Base-by-base conservation (phyloP, 225 moss, liverwort and hornwort species). In the Bryum argenteum region DNA sequence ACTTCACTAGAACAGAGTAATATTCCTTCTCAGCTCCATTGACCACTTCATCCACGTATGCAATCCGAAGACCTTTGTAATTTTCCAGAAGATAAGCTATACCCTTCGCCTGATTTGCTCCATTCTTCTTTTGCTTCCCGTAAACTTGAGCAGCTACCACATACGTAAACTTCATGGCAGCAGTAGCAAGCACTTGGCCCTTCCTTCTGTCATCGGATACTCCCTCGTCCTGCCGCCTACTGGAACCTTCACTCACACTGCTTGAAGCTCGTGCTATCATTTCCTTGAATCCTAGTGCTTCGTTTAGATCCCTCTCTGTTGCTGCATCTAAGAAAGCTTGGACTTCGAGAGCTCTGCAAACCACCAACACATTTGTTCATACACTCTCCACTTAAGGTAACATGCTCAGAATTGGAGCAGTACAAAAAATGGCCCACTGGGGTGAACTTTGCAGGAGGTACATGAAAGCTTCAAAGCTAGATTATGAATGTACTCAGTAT, bases 121-220 rank as follows among this genome's bases (percentile, higher is more conserved):
- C 59, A 18, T 70, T 55, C 12, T 52, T 42, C 77, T 92, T 99
- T 81, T 99, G 98, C 61, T 76, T 54, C 54, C 94, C 98, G 72
- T 99, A 99, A 39, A 92, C 69, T 91, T 99, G 98, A 80, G 92
- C 91, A 11, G 98, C 88, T 17, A 99, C 91, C 11, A 99, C 94
- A 71, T 99, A 99, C 2, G 94, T 94, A 21, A 89, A 94, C 68
- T 99, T 99, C 92, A 99, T 90, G 26, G 92, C 85, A 67, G 98
- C 92, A 56, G 85, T 89, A 53, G 98, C 98, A 67, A 78, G 79
- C 57, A 90, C 78, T 75, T 83, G 76, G 14, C 76, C 44, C 67
- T 85, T 77, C 23, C 75, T 88, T 15, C 1, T 60, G 43, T 83
- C 74, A 60, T 82, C 82, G 48, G 59, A 52, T 57, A 73, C 73